A percentile compares a stretch with the other conserved stretches of the same genome.
phyloP scores from a whole-genome alignment of 768 basidiomycete genomes.

The Rhodosporidiobolus odoratus region DNA sequence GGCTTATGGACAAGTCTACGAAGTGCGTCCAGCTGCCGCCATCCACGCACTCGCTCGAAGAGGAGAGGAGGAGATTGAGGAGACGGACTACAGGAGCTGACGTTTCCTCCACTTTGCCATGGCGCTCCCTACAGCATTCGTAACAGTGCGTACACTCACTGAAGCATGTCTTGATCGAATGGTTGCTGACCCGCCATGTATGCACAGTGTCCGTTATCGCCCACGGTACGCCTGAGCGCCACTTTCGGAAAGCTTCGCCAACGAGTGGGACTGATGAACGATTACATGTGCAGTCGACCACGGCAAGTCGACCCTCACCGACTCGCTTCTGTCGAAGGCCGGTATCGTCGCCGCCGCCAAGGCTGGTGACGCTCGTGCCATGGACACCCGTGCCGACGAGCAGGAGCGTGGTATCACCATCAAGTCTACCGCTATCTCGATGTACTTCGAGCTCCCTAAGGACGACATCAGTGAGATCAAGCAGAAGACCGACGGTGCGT shows the following conservation, averaged over 20 bases:
- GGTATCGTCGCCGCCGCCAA: conserved; percentile 95
- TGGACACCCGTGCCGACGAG: conserved; percentile 86
- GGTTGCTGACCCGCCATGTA: neutral
- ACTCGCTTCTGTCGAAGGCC: conserved; percentile 97
- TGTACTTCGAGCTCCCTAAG: conserved; percentile 96
- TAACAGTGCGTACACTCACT: conserved; percentile 27
- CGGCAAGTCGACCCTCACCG: conserved; percentile 98
- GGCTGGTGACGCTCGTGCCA: conserved; percentile 94
- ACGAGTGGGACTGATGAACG: too few relatives aligned
- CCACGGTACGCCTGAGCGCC: conserved; percentile 43
- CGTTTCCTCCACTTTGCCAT: conserved; percentile 8
- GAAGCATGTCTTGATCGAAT: too few relatives aligned
- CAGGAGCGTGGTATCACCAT: conserved; percentile 99
- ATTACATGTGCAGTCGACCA: conserved; percentile 78
- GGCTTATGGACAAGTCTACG: conserved; percentile 45
- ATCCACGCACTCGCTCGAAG: neutral
- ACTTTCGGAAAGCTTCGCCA: neutral
- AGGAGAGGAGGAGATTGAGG: neutral
- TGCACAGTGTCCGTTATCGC: conserved; percentile 51
- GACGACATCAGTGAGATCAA: conserved; percentile 78
- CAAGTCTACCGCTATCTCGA: conserved; percentile 98
- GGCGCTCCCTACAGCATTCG: conserved; percentile 29
- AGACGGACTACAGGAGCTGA: conserved; percentile 2
- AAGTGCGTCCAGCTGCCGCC: conserved; percentile 5
- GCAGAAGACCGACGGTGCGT: conserved; percentile 85